Conservation (phyloP, 805 yeast species). For the Candida suzukii region DNA sequence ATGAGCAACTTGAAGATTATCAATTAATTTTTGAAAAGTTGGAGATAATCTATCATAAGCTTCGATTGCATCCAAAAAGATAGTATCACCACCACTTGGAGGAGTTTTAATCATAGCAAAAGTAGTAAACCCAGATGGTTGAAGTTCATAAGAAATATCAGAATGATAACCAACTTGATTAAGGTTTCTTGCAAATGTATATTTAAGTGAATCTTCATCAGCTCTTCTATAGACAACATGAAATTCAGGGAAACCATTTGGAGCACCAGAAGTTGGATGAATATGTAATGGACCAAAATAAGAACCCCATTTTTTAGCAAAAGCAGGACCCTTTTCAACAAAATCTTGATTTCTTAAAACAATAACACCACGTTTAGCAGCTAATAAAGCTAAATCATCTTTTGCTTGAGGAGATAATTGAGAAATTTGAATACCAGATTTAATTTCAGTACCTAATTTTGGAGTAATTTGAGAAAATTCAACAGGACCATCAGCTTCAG, state of each 20-base stretch:
- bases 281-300: conserved; percentile 62
- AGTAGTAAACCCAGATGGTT: conserved; percentile 65
- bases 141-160: conserved; percentile 63
- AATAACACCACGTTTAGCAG: conserved; percentile 60
- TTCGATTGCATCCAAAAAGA: conserved; percentile 64
- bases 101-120: conserved; percentile 51
- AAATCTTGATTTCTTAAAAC: conserved; percentile 58
- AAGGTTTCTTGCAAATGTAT: conserved; percentile 25
- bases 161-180: conserved; percentile 51
- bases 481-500: conserved; percentile 14
- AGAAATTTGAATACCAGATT: conserved; percentile 44
- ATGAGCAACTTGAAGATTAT: conserved; percentile 61
- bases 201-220: conserved; percentile 25
- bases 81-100: conserved; percentile 72
- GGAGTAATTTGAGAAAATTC: conserved; percentile 45
- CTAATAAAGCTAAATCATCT: conserved; percentile 56
- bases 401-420: conserved; percentile 42
- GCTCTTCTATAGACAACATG: conserved; percentile 48
- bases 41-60: conserved; percentile 70
- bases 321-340: conserved; percentile 40
- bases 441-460: conserved; percentile 56
- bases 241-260: conserved; percentile 44
- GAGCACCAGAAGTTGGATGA: conserved; percentile 70
- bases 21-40: conserved; percentile 47
- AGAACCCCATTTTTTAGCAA: conserved; percentile 39